Conservation (phyloP, 2,329 filamentous ascomycete species). For the Fusarium sacchari region DNA sequence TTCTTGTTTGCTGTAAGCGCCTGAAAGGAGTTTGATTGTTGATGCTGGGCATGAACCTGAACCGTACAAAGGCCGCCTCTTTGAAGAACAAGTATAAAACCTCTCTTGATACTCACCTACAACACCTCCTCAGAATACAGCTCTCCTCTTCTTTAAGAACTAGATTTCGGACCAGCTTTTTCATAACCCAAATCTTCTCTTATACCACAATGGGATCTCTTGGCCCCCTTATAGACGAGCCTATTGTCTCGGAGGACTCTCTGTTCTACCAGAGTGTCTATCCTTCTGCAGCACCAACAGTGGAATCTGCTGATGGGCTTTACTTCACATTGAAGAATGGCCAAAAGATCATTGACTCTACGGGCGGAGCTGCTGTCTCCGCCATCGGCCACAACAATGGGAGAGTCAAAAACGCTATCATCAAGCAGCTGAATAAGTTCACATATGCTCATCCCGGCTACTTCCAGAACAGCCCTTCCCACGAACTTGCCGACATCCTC, state of each 20-base stretch:
- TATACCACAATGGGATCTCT: neutral
- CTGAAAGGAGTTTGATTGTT: neutral
- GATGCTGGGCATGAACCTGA: neutral
- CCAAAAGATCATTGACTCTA: neutral
- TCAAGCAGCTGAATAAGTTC: neutral
- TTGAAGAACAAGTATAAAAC: neutral
- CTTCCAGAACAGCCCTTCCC: neutral
- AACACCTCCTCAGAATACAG: accelerated
- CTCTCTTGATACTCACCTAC: neutral
- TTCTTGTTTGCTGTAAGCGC: neutral
- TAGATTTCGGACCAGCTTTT: neutral
- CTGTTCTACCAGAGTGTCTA: neutral
- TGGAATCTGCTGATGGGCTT: neutral
- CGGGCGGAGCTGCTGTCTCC: neutral
- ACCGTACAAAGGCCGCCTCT: neutral
- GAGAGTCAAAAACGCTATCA: neutral
- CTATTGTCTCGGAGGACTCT: neutral
- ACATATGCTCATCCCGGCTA: neutral
- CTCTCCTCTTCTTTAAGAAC: neutral
- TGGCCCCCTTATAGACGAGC: neutral
- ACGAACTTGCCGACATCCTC: neutral
- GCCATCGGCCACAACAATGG: neutral
- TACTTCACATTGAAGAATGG: neutral
- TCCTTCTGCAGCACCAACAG: neutral
- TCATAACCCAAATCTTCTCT: neutral